Percentiles rank a stretch among this genome's conserved stretches.
Evolutionary conservation across 495 filamentous ascomycete species (phyloP).

Genomic region (Tuber indicum): DNA sequence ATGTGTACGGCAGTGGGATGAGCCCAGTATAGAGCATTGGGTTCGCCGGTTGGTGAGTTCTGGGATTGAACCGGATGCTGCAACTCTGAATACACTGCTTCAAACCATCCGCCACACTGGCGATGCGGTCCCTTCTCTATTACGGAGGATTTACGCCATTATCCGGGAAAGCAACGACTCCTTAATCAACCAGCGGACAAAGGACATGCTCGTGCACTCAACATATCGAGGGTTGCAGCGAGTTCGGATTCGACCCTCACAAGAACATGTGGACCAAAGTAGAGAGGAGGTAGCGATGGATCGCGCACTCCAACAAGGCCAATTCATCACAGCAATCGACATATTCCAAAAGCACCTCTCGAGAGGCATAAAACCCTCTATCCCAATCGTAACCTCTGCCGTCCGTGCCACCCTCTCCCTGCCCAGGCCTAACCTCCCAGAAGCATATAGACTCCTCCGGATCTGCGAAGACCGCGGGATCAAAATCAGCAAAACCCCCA

Average conservation of each 20-base stretch:
- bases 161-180: not conserved
- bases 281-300: conserved; percentile 24
- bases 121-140: conserved; percentile 10
- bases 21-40: conserved; percentile 21
- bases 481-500: conserved; percentile 13
- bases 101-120: conserved; percentile 25
- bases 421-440: conserved; percentile 15
- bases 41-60: conserved; percentile 24
- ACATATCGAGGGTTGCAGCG: not conserved
- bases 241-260: not conserved
- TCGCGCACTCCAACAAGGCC: not conserved
- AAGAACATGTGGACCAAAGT: not conserved
- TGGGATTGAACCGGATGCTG: conserved; percentile 27
- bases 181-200: conserved; percentile 3
- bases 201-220: conserved; percentile 9
- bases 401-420: conserved; percentile 21
- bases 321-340: conserved; percentile 26
- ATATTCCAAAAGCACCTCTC: conserved; percentile 27
- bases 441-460: conserved; percentile 23
- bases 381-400: conserved; percentile 9
- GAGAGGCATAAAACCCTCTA: conserved; percentile 18
- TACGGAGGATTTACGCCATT: conserved; percentile 10
- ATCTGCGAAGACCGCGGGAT: conserved; percentile 21
- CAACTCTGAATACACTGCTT: conserved; percentile 38
- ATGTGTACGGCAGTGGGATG: conserved; percentile 15